phyloP scores from a whole-genome alignment of 2,329 filamentous ascomycete genomes.

The Scedosporium boydii region DNA sequence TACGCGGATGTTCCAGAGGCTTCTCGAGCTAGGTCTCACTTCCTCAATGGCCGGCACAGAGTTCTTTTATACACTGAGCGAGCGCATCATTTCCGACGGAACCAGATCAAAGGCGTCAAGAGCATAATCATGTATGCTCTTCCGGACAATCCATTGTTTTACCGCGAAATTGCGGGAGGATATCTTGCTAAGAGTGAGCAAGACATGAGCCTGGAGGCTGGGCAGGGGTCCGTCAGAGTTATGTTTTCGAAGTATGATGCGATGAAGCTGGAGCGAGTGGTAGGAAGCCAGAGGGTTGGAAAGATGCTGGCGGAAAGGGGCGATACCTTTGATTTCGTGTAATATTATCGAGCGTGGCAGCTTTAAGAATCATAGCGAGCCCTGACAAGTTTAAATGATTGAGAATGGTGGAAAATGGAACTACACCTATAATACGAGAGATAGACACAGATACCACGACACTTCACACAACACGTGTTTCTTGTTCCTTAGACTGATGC shows the following conservation, averaged over 20 bases:
- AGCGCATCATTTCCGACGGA: conserved; percentile 94
- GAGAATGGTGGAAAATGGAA: background rate
- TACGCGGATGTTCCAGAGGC: conserved; percentile 74
- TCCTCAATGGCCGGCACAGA: conserved; percentile 70
- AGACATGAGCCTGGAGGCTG: conserved; percentile 43
- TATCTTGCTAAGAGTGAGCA: conserved; percentile 54
- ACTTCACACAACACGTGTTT: too few relatives aligned
- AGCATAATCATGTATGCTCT: conserved; percentile 82
- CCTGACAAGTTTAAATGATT: too few relatives aligned
- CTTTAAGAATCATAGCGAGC: background rate
- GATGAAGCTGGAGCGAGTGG: conserved; percentile 79
- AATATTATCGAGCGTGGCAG: conserved; percentile 15
- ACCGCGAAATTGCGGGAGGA: conserved; percentile 63
- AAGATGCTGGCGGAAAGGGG: conserved; percentile 76
- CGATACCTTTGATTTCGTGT: conserved; percentile 95
- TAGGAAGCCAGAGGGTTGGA: conserved; percentile 69
- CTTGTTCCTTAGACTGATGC: too few relatives aligned
- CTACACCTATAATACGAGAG: background rate
- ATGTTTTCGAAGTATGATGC: conserved; percentile 86
- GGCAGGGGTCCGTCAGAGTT: conserved; percentile 48
- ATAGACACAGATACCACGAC: background rate
- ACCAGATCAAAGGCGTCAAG: conserved; percentile 70
- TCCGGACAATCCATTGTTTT: conserved; percentile 80
- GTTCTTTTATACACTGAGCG: conserved; percentile 87
- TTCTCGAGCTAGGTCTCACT: conserved; percentile 77